Evolutionary conservation across 352 stramenopile species (phyloP).

Genomic region (Pelagophyceae sp.): DNA sequence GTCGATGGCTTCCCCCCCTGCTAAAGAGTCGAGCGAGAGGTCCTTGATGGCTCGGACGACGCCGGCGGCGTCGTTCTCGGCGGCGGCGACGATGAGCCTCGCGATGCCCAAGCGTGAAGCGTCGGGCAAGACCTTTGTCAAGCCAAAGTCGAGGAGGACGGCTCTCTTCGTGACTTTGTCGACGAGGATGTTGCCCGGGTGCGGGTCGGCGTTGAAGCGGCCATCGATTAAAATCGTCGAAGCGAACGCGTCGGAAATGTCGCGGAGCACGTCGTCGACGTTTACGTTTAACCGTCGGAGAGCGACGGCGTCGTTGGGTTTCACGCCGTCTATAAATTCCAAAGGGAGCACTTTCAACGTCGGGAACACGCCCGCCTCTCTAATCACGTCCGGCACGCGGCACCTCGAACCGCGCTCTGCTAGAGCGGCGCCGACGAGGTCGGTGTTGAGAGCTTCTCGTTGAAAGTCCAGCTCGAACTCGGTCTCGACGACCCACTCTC

Average conservation of each 20-base stretch:
- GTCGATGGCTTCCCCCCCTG: not conserved
- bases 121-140: slow-evolving; percentile 22
- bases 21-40: not conserved
- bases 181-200: slow-evolving; percentile 69
- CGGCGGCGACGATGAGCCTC: slow-evolving; percentile 24
- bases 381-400: not conserved
- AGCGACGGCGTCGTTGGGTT: not conserved
- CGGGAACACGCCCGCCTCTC: not conserved
- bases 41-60: not conserved
- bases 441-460: not conserved
- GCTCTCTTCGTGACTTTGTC: not conserved
- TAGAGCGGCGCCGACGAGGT: not conserved
- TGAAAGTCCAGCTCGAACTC: slow-evolving; percentile 18
- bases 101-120: slow-evolving; percentile 21
- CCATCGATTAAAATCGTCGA: slow-evolving; percentile 43
- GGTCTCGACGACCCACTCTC: slow-evolving; percentile 30
- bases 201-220: slow-evolving; percentile 71
- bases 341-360: not conserved
- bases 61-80: slow-evolving; percentile 24
- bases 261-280: not conserved
- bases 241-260: slow-evolving; percentile 51
- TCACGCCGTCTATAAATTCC: not conserved
- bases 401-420: not conserved
- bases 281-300: not conserved
- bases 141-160: slow-evolving; percentile 33